Base-by-base conservation (phyloP, 1,284 basidiomycete genomes). In the Erythrobasidium hasegawianum region DNA sequence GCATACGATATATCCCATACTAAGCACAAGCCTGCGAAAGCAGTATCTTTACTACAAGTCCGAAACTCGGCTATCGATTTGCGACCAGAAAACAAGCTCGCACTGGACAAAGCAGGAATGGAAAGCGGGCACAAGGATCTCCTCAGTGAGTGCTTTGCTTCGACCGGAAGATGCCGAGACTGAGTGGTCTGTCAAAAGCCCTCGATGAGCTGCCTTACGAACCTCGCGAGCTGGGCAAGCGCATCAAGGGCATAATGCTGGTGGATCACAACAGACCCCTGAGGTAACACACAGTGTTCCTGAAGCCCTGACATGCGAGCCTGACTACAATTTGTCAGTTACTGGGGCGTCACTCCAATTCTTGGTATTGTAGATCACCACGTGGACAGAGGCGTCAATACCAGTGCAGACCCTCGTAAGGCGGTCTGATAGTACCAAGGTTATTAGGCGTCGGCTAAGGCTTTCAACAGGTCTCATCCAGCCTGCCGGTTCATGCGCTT, bases 1-100 rank as follows among this genome's bases (percentile, higher is more conserved):
- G 71, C 75, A 10, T 76, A 75, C 60, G 74, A 76, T 55, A 60
- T 76, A 33, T 68, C 72, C n/a, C 75, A 75, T 58, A 67, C 68
- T 4, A 70, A 70, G 8, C 43, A 68, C n/a, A 24, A 49, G 18
- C 54, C 45, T 16, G 40, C 56, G 26, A 40, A 59, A 13, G 71
- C 72, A 20, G 64, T 76, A 14, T 74, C 74, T 0, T 66, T 76
- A 1, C 69, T 76, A 0, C 75, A 76, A 55, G 74, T 73, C 1
- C 72, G 72, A n/a, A 60, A 70, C 8, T 72, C 73, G 41, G 74
- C 75, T 13, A 69, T 76, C 24, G 74, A 75, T 33, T 64, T 76
- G 33, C 69, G 75, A 54, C 75, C 75, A 3, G 75, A 76, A 68
- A 76, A 76, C 26, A 65, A 65, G 62, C 56, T 65, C 18, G 74